Base-by-base conservation (phyloP, 805 yeast species). In the Debaryomyces hansenii region DNA sequence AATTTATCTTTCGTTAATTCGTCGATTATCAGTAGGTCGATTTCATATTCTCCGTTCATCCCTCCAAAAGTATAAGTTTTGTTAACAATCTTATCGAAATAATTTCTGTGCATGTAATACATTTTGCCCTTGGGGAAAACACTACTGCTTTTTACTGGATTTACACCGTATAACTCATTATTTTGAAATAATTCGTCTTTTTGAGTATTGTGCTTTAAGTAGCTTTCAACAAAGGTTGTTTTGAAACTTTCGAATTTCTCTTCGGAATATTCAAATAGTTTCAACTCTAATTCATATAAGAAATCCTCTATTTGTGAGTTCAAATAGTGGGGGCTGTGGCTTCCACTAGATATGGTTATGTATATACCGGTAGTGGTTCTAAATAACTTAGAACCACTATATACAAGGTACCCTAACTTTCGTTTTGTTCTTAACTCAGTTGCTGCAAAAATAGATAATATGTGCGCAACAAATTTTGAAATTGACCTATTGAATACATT, bases 361-460 rank as follows among this genome's bases (percentile, higher is more conserved):
- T 81, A 84, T 3, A 85, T 48, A 0, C 92, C 92, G 28, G 78
- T 60, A 0, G 83, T 76, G 18, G 73, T 69, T 44, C 82, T 67
- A 24, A 80, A 60, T 0, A 77, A 54, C 48, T 87, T 64, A 20
- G 75, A 45, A 0, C 90, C 90, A 16, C 83, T 78, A n/a, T 75
- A 52, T 0, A 84, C 80, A 4, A 75, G 70, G 57, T 86, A 86
- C 0, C 89, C 91, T 45, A 86, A 60, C 51, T 82, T 86, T 47
- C 73, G 74, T 52, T 74, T 76, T 15, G 72, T 73, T 49, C 91
- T 64, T 14, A 85, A 60, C 40, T 78, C 82, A 2, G 74, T 65
- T 1, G 68, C 61, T 15, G 80, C 65, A 0, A 73, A 63, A 6
- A 69, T 51, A 0, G 80, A 67, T 52, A 85, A 54, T n/a, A 78